Base-by-base conservation (phyloP, 805 yeast genomes). In the Jamesozyma piceae region DNA sequence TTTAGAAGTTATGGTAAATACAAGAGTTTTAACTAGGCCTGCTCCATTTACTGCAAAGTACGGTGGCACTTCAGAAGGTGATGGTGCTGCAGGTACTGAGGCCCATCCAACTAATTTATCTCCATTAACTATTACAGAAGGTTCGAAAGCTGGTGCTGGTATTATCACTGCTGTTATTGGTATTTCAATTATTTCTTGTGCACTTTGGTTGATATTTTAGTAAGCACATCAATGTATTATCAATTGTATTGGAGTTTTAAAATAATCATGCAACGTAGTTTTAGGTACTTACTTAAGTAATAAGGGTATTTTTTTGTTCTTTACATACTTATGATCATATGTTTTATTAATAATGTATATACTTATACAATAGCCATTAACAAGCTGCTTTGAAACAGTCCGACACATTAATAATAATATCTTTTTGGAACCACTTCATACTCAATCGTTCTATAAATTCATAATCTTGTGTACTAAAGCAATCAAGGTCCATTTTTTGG, bases 11-110 rank as follows among this genome's bases (percentile, higher is more conserved):
- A 67, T 77, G 50, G 71, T 68, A 22, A 73, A 69, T 39, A 55
- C 73, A 9, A 51, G 55, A 34, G 63, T 64, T 38, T 49, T 54
- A 26, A 43, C 53, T 3, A 56, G 57, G 53, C 71, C 73, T 2
- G 71, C 75, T 29, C 95, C 95, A 1, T 75, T 71, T 48, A 77
- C 88, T 1, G 69, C 75, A 15, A 43, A 57, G 1, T 67, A 68
- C 36, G 95, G 95, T 38, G 95, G 88, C 24, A 64, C 84, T 1
- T 81, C 94, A 0, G 45, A 51, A 3, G 89, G 90, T 44, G 71
- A 76, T 58, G 74, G 78, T 11, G 72, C 76, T 28, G 92, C 86
- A 11, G 95, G 95, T 45, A 68, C 75, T 30, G 67, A 66, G 45
- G 49, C 65, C 8, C 52, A 51, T 17, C 60, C 71, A 10, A 64